phyloP scores from a whole-genome alignment of 768 basidiomycete species.

The Lanmaoa pseudosensibilis region DNA sequence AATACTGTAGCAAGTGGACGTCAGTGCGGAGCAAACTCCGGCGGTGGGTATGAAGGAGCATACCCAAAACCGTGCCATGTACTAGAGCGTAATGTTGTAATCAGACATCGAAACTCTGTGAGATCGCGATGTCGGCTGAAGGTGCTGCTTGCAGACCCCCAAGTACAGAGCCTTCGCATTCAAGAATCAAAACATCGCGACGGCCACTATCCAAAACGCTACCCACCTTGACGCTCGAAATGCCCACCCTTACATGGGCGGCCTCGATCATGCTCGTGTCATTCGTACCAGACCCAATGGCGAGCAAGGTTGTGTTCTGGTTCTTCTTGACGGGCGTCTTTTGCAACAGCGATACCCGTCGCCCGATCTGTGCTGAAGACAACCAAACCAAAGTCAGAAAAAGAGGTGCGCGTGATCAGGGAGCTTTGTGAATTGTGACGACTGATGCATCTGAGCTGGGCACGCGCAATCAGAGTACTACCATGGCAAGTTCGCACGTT shows the following conservation, averaged over 20 bases:
- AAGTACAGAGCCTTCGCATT: background rate
- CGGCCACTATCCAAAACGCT: background rate
- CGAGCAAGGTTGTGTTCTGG: too few relatives aligned
- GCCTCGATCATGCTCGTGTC: constrained; percentile 99
- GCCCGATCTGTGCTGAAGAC: too few relatives aligned
- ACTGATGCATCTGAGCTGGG: too few relatives aligned
- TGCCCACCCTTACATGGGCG: constrained; percentile 95
- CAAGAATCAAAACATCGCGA: background rate
- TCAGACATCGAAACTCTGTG: constrained; percentile 94
- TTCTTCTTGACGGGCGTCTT: too few relatives aligned
- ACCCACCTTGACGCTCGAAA: constrained; percentile 91
- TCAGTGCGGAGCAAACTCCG: background rate
- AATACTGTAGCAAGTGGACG: constrained; percentile 64
- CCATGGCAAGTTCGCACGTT: too few relatives aligned
- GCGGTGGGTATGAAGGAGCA: constrained; percentile 10
- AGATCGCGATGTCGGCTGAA: constrained; percentile 96
- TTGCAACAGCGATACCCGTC: too few relatives aligned
- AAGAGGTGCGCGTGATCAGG: too few relatives aligned
- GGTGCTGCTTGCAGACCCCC: constrained; percentile 98
- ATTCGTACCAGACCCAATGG: too few relatives aligned
- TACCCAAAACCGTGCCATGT: constrained; percentile 99
- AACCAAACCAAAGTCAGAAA: too few relatives aligned
- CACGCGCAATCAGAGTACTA: too few relatives aligned
- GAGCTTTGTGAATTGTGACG: too few relatives aligned
- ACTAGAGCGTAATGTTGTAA: constrained; percentile 98